Evolutionary conservation across 331 rosid species (phyloP).

Genomic region (Ulmus americana): DNA sequence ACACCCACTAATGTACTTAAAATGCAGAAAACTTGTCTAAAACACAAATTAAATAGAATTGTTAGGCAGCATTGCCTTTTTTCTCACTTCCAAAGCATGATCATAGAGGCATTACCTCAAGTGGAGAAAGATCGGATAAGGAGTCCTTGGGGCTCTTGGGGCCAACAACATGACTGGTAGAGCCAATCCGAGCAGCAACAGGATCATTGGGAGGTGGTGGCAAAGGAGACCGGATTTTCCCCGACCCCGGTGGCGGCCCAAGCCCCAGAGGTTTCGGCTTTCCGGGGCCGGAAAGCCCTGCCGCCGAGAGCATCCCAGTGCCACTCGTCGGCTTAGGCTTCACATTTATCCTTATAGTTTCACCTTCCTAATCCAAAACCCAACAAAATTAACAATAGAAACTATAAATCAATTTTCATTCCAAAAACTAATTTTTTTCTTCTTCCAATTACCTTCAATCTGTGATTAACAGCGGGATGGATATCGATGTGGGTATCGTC

Average conservation of each 20-base stretch:
- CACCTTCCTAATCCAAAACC: constrained; percentile 65
- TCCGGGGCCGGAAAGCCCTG: constrained; percentile 57
- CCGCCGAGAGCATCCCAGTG: constrained; percentile 92
- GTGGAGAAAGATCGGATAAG: constrained; percentile 82
- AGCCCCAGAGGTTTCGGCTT: constrained; percentile 69
- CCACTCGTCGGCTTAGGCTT: constrained; percentile 74
- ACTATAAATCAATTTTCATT: not conserved
- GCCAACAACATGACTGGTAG: constrained; percentile 33
- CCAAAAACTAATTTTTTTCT: not conserved
- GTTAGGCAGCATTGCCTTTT: not conserved
- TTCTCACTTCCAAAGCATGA: not conserved
- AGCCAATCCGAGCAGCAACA: constrained; percentile 56
- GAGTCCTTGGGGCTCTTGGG: constrained; percentile 45
- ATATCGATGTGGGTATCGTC: constrained; percentile 78
- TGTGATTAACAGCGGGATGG: constrained; percentile 88
- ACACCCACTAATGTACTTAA: not conserved
- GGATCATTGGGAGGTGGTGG: constrained; percentile 98
- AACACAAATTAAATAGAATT: not conserved
- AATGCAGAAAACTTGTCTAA: not conserved
- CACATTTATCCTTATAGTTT: constrained; percentile 92
- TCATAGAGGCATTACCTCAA: constrained; percentile 49
- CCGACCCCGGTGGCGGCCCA: constrained; percentile 83
- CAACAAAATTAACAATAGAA: constrained; percentile 13
- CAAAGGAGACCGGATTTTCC: constrained; percentile 73
- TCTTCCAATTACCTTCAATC: constrained; percentile 57